A percentile compares a stretch with the other conserved stretches of the same genome.
Evolutionary conservation across 2,329 filamentous ascomycete species (phyloP).

Genomic region (Colletotrichum nymphaeae): DNA sequence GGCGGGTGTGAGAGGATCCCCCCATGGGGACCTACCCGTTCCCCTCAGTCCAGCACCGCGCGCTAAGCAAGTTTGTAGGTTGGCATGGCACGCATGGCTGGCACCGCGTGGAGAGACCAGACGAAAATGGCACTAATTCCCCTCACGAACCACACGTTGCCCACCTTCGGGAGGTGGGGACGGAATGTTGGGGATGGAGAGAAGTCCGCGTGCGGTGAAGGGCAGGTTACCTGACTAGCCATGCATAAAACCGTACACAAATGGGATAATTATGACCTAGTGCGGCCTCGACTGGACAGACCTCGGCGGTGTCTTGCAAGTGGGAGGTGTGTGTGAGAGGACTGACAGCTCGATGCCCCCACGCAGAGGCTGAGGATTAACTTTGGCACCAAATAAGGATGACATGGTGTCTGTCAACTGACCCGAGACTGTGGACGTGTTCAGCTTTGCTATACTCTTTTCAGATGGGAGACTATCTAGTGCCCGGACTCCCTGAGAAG

Average conservation of each 20-base stretch:
- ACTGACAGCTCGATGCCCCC: background rate
- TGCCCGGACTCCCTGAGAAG: constrained; percentile 20
- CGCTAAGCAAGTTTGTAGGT: background rate
- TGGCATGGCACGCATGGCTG: background rate
- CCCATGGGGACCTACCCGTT: background rate
- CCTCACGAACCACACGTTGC: background rate
- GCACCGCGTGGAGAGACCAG: background rate
- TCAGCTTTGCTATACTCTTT: background rate
- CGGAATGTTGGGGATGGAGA: background rate
- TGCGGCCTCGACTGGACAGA: background rate
- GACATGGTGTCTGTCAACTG: background rate
- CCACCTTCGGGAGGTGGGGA: constrained; percentile 3
- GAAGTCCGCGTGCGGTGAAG: background rate
- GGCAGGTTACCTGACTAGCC: background rate
- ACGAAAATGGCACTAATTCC: background rate
- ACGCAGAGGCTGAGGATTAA: constrained; percentile 13
- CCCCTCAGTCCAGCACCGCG: background rate
- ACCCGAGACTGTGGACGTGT: background rate
- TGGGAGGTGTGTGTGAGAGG: background rate
- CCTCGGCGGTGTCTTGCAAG: background rate
- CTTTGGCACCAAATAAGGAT: background rate
- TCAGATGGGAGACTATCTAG: background rate
- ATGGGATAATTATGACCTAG: background rate
- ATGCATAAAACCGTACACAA: background rate
- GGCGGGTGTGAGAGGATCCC: background rate